A percentile compares a stretch with the other conserved stretches of the same genome.
Evolutionary conservation across 495 filamentous ascomycete species (phyloP).

Genomic region (Tuber magnatum): DNA sequence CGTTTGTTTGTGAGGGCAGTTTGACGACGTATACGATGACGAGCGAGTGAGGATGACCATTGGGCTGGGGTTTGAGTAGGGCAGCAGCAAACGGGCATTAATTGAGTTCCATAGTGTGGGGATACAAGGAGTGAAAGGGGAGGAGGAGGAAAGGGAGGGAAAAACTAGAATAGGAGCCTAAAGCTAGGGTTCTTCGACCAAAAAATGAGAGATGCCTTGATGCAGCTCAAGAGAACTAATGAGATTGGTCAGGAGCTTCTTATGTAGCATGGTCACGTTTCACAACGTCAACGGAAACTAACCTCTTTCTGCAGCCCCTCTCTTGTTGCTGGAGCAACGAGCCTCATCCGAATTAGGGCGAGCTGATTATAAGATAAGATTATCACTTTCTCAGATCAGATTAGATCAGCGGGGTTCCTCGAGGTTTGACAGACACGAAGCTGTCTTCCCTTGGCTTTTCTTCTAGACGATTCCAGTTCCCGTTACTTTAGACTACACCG

Average conservation of each 20-base stretch:
- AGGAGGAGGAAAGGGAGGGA: not conserved
- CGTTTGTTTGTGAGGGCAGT: not conserved
- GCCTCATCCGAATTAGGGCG: not conserved
- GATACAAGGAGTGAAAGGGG: not conserved
- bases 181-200: not conserved
- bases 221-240: not conserved
- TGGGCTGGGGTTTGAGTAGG: not conserved
- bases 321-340: not conserved
- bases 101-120: not conserved
- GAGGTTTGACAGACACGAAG: not conserved
- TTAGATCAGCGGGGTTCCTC: not conserved
- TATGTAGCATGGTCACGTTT: not conserved
- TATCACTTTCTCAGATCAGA: not conserved
- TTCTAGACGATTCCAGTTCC: constrained; percentile 2
- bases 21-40: not conserved
- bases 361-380: not conserved
- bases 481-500: not conserved
- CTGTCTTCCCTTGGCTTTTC: not conserved
- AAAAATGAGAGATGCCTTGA: not conserved
- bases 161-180: not conserved
- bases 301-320: not conserved
- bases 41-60: not conserved
- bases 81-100: not conserved
- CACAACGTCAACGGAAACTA: not conserved
- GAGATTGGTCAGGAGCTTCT: not conserved